Base-by-base conservation (phyloP, 495 filamentous ascomycete species). In the Aspergillus mulundensis region DNA sequence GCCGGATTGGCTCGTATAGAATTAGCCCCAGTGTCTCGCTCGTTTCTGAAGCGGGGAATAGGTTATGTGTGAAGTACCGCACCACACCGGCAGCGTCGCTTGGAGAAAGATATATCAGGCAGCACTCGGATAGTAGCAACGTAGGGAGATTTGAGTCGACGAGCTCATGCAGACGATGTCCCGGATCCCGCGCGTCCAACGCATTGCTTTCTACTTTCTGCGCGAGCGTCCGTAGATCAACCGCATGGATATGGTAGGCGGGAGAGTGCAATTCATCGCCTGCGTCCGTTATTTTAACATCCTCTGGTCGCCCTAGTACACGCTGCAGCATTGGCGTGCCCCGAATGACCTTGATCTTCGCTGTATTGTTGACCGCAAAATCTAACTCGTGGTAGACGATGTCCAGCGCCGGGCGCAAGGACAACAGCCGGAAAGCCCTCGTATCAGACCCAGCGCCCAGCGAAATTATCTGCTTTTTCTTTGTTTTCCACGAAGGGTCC, bases 381-480 rank as follows among this genome's bases (percentile, higher is more conserved):
- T 97, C 94, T 58, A 98, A 75, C 68, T 98, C 94, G 67, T 97
- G 91, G 69, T 97, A 98, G 51, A 84, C 63, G 25, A 97, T 66
- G 41, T 69, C 7, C 52, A 40, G 5, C 28, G 50, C 34, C 28
- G 58, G 62, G 7, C 54, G 65, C 12, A 66, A 84, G 72, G 40
- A 92, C 25, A 73, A 53, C 3, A 76, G 76, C 20, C 90, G 86
- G 58, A 95, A 89, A 62, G 81, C 85, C 18, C 94, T 82, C 7
- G 94, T 98, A 63, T 98, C 94, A 7, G 93, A 91, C 16, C 94
- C 94, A 20, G 94, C 94, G 43, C 95, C 94, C 1, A 98, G 82
- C 2, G 91, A 97, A 51, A 97, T 83, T 49, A 98, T 93, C 64
- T 98, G 94, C 64, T 87, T 90, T 50, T 67, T 68, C 25, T 40